Evolutionary conservation across 768 basidiomycete genomes (phyloP), one percentile per base, ranked within the genome.

Genomic region (Suillus sp.): DNA sequence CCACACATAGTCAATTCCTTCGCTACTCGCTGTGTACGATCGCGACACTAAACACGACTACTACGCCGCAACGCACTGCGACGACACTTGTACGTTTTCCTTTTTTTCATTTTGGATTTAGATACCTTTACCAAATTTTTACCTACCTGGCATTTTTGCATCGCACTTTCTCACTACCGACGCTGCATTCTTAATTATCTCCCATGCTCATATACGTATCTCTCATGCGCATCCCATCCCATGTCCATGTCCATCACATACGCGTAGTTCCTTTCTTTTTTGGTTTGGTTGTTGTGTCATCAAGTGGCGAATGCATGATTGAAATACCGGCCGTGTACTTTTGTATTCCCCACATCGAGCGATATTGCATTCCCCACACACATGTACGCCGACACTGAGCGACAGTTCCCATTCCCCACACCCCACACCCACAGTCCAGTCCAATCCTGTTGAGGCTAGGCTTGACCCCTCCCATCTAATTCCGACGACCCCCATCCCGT

Each of bases 161-260:
- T 53, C 51, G 51, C 51, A 53, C 34, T 53, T 43, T 47, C 61
- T 32, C 38, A 54, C 65, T 47, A 64, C 27, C 18, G 61, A 48
- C 62, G 51, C 34, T 53, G 51, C 51, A 53, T 53, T 60, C 61
- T 54, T 66, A 43, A 61, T 60, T 64, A 53, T 60, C 37, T 61
- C 55, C 61, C 57, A 37, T 67, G 65, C 57, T 59, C 50, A 51
- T 50, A 50, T 30, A 50, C 27, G 4, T 30, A 27, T 18, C 48
- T 50, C 48, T 16, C 25, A 16, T 27, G 48, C 48, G 25, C 48
- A 45, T 22, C 40, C n/a, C 16, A 50, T 27, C 16, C 48, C 48
- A 27, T 27, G 34, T 3, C 22, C 47, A 48, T 48, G 45, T 13
- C 4, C 45, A 47, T 45, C 50, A 51, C 50, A 32, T 50, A 50